Evolutionary conservation across 2,329 filamentous ascomycete species (phyloP), one percentile per base, ranked within the genome.

Genomic region (Zymoseptoria tritici): DNA sequence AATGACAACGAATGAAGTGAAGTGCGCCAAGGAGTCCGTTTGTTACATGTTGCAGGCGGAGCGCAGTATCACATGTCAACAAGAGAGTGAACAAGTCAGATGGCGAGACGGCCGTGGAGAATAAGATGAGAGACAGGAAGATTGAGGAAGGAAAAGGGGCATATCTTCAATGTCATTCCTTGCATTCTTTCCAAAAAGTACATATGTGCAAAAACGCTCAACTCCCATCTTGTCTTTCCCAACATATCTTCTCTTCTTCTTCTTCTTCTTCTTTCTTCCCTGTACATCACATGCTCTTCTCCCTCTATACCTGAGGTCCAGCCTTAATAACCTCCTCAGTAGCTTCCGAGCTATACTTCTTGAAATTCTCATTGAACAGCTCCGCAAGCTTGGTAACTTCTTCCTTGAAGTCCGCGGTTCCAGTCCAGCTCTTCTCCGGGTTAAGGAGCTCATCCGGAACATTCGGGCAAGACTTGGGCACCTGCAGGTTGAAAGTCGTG

Each of bases 351-450:
- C 85, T 80, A 80, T 96, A 96, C 83, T 97, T 96, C 81, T 91
- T 86, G 80, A 99, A 99, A 85, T 99, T 99, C 79, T 97, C 90
- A 72, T 87, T 85, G 83, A 99, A 99, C 64, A 97, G 84, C 65
- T 79, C 81, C 70, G 87, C 94, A 42, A 99, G 86, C 83, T 97
- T 97, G 76, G 83, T 87, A 52, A 97, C 93, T 36, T 97, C 93
- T 56, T 81, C 81, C 72, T 86, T 83, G 85, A 97, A 97, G 79
- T 87, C 88, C 16, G 90, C 86, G 56, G 83, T 80, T 53, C 90
- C 88, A 49, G 88, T 95, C 94, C 94, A 99, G 70, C 89, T 90
- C 76, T 88, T 92, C 78, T 88, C 86, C 66, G 94, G 94, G 85
- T 99, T 97, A 73, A 99, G 86, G 46, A 99, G 83, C 80, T 97